Evolutionary conservation across 1,284 basidiomycete genomes (phyloP).

Genomic region (Amylostereum chailletii): DNA sequence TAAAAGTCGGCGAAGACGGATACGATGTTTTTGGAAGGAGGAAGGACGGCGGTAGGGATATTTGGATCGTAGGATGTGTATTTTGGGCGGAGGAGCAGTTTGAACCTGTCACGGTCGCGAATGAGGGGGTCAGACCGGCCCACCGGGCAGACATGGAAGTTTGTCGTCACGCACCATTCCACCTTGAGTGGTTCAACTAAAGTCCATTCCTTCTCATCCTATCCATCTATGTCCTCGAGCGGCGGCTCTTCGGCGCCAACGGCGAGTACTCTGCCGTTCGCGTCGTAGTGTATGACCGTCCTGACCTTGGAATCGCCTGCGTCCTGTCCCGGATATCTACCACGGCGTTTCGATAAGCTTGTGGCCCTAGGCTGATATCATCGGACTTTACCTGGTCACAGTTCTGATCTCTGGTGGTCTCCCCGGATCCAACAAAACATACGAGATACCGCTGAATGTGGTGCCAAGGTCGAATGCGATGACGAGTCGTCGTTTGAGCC

Average conservation of each 20-base stretch:
- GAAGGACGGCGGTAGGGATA: background rate
- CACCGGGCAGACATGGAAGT: background rate
- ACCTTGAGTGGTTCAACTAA: conserved; percentile 5
- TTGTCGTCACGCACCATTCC: background rate
- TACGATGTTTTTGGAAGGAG: conserved; percentile 1
- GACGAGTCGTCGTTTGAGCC: background rate
- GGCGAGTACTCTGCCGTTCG: background rate
- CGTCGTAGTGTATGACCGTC: background rate
- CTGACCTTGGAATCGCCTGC: background rate
- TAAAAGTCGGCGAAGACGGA: conserved; percentile 10
- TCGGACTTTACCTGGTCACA: background rate
- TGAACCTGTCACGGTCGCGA: conserved; percentile 7
- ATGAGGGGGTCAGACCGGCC: background rate
- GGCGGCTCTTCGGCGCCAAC: conserved; percentile 10
- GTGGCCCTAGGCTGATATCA: background rate
- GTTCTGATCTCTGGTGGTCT: background rate
- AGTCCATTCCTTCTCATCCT: background rate
- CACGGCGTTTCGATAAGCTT: background rate
- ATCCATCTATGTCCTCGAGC: background rate
- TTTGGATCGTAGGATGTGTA: background rate
- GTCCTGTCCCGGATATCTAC: background rate
- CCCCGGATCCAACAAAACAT: background rate
- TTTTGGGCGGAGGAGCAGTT: conserved; percentile 11
- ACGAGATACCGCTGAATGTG: background rate
- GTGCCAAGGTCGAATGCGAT: background rate